Evolutionary conservation across 371 early-diverging fungal species (phyloP).

Genomic region (Zychaea mexicana): DNA sequence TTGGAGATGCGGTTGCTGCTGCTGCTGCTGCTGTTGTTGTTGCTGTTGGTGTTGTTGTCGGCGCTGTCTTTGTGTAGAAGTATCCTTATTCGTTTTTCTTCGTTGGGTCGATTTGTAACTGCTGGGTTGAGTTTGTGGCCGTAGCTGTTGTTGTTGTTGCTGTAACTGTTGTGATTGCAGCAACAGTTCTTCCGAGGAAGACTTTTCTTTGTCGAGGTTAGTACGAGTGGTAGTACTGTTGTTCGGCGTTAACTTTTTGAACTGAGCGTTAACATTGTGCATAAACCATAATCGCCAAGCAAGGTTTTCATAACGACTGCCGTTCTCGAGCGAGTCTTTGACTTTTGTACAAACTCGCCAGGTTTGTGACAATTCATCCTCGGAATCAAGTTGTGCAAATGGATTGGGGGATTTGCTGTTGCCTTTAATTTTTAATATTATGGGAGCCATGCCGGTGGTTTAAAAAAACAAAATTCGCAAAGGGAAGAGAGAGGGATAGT

Average conservation of each 20-base stretch:
- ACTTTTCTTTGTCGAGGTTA: conserved; percentile 34
- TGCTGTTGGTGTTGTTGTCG: background rate
- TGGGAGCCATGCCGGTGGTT: conserved; percentile 66
- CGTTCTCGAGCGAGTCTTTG: conserved; percentile 87
- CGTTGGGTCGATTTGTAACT: background rate
- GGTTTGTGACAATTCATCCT: conserved; percentile 74
- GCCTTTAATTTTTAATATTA: conserved; percentile 71
- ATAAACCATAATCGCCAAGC: conserved; percentile 90
- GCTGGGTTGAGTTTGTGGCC: background rate
- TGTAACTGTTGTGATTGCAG: too few relatives aligned
- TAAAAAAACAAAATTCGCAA: conserved; percentile 11
- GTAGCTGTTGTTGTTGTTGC: conserved; percentile 2
- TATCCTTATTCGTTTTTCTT: background rate
- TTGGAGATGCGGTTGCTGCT: conserved; percentile 6
- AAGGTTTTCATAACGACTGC: conserved; percentile 84
- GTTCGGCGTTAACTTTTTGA: conserved; percentile 28
- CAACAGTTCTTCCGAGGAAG: too few relatives aligned
- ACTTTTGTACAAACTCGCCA: conserved; percentile 91
- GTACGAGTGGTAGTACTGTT: conserved; percentile 17
- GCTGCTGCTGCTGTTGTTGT: background rate
- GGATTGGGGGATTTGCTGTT: conserved; percentile 41
- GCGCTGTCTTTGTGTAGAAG: background rate
- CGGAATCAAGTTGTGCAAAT: conserved; percentile 69
- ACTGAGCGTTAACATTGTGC: conserved; percentile 50
- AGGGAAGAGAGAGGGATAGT: conserved; percentile 8